Percentiles rank a stretch among this genome's conserved stretches.
Conservation (phyloP, 805 yeast genomes). For the Wickerhamiella occidentalis region DNA sequence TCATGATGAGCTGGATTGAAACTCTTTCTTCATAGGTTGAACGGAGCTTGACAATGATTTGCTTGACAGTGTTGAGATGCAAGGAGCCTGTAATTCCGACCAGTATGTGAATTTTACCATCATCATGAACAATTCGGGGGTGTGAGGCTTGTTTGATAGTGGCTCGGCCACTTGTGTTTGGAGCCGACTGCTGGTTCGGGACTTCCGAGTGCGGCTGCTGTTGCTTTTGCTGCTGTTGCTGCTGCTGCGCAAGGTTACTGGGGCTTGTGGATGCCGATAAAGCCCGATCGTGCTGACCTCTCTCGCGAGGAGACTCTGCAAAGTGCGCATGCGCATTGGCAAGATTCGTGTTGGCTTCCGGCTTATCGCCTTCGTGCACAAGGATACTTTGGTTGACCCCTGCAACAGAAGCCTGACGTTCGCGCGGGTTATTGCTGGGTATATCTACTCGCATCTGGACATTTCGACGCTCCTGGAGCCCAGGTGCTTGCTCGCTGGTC, state of each 20-base stretch:
- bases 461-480: constrained; percentile 3
- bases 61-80: constrained; percentile 67
- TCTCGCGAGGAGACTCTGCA: constrained; percentile 14
- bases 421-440: not conserved
- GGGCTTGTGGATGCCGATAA: not conserved
- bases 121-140: constrained; percentile 59
- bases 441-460: constrained; percentile 5
- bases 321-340: constrained; percentile 22
- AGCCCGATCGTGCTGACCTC: constrained; percentile 5
- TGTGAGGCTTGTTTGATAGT: constrained; percentile 32
- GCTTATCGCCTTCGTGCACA: constrained; percentile 7
- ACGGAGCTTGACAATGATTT: constrained; percentile 67
- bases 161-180: constrained; percentile 14
- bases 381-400: constrained; percentile 9
- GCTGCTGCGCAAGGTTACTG: not conserved
- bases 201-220: not conserved
- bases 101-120: constrained; percentile 74
- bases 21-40: constrained; percentile 69
- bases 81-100: constrained; percentile 84
- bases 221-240: not conserved
- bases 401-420: not conserved
- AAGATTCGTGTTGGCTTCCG: constrained; percentile 6
- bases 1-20: constrained; percentile 74
- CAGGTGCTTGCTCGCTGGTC: not conserved
- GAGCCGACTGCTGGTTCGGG: not conserved